Evolutionary conservation across 2,329 filamentous ascomycete genomes (phyloP), one percentile per base, ranked within the genome.

Genomic region (Curvularia verruculosa): DNA sequence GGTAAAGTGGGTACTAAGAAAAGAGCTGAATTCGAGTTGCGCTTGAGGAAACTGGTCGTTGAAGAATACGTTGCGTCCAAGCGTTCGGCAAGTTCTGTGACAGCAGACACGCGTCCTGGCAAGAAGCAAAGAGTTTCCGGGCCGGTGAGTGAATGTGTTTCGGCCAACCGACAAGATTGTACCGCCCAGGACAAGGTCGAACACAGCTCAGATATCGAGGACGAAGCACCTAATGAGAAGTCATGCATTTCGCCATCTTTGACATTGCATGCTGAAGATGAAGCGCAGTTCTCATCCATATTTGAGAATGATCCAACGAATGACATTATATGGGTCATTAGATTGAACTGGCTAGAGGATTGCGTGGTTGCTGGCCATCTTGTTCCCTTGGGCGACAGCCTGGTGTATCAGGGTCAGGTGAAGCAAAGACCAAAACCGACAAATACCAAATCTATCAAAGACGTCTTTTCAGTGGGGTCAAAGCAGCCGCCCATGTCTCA

Each of bases 1-100:
- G 92, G 90, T 1, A 91, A 87, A 63, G 83, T 96, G 31, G 82
- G 82, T 0, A 88, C 85, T 53, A 87, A 85, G 62, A 84, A 86
- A 66, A 84, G 94, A 18, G 91, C 91, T 0, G 81, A 85, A 45
- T 87, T 96, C 66, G 94, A 98, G 76, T 79, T 98, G 59, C 83
- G 91, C 51, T 83, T 85, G 6, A 83, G 85, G 44, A 87, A 86
- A 13, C 65, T 96, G 2, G 73, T 77, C 39, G 86, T 87, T 0
- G 80, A 85, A 52, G 85, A 87, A 55, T 65, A 80, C 3, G 55
- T 69, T 7, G 54, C 62, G 41, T 65, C 49, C 1, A 71, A 70
- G 55, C 59, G 63, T 18, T 39, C 51, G 21, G 47, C 51, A 31
- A 69, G 59, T 57, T 60, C 63, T 9, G 7, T 59, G 53, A 45